Evolutionary conservation across 768 basidiomycete species (phyloP), one percentile per base, ranked within the genome.

Genomic region (Lactarius sp.): DNA sequence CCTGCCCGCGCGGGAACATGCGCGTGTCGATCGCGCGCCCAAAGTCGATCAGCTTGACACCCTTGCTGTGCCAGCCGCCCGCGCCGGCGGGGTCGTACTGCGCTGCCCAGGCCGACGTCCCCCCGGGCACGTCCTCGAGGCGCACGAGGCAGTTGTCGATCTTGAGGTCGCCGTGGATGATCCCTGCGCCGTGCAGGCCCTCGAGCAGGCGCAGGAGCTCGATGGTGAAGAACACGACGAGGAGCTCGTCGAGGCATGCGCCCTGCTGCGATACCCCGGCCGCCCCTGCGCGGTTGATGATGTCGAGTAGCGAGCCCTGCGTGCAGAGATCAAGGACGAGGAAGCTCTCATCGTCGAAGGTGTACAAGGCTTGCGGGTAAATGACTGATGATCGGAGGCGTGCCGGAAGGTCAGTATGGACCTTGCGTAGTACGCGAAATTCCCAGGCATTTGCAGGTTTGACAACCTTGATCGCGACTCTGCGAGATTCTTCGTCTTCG

Each of bases 71-170:
- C 97, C 97, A 99, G 4, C 96, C 96, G 31, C 83, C 83, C 16
- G 83, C 84, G 18, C 96, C 96, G 0, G 79, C 76, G 1, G 88
- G 84, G 61, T 87, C 83, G 77, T 98, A 98, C n/a, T 78, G 75
- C 55, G 82, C 76, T 1, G 85, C 82, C 87, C 95, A 93, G 1
- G 83, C 80, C 0, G 86, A 78, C 0, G 81, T 74, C 1, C 86
- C 85, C 3, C 86, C 86, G 1, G 87, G 86, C 4, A 90, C 85
- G 56, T 92, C 89, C 66, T 93, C 89, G 51, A 99, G 81, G 5
- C 97, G 86, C 9, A 98, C 79, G n/a, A 99, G 82, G 73, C 95
- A 97, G 76, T 99, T 99, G 77, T 99, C 97, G 73, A 98, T 97
- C 79, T 99, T 99, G 66, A 99, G 82, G 76, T 99, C 97, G 37